Evolutionary conservation across 2,329 filamentous ascomycete species (phyloP).

Genomic region (Aspergillus novofumigatus): DNA sequence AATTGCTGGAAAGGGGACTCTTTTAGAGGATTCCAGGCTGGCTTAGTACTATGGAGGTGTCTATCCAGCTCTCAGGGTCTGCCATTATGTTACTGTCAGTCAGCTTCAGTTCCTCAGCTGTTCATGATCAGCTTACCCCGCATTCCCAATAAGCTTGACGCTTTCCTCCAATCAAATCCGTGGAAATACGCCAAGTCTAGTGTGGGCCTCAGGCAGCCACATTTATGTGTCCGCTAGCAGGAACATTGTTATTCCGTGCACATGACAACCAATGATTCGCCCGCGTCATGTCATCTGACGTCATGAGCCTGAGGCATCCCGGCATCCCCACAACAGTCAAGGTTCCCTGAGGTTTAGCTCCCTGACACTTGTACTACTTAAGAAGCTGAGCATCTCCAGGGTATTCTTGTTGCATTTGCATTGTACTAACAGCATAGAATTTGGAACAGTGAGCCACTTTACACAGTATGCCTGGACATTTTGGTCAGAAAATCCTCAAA

Average conservation of each 20-base stretch:
- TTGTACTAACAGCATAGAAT: background rate
- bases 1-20: no score
- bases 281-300: background rate
- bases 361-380: background rate
- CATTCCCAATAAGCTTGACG: background rate
- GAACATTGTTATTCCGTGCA: background rate
- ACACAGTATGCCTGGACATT: conserved; percentile 21
- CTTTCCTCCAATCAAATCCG: background rate
- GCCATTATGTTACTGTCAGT: no score
- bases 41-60: no score
- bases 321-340: no score
- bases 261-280: background rate
- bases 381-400: background rate
- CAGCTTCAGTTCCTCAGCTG: no score
- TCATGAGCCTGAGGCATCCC: background rate
- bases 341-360: no score
- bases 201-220: background rate
- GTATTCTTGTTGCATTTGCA: background rate
- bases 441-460: background rate
- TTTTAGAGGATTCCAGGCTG: no score
- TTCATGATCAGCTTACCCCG: background rate
- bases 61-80: no score
- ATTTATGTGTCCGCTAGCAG: background rate
- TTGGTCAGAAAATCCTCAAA: conserved; percentile 32
- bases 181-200: background rate